phyloP scores from a whole-genome alignment of 108 stramenopile genomes.

The Cyclotella choctawhatcheeana region DNA sequence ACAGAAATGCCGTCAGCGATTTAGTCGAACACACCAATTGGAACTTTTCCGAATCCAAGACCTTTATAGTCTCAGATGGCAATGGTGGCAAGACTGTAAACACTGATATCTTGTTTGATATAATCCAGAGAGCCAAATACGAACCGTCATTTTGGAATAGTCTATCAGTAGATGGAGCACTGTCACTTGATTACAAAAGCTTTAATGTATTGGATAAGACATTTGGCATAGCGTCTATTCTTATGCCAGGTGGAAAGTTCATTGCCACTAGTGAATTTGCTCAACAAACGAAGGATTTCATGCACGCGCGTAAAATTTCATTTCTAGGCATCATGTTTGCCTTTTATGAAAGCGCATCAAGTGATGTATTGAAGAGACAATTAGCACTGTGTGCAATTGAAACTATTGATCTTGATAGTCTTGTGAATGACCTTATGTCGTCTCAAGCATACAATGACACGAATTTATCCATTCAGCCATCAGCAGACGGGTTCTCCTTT shows the following conservation, averaged over 20 bases:
- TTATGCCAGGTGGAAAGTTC: conserved; percentile 59
- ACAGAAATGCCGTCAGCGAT: conserved; percentile 58
- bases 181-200: conserved; percentile 76
- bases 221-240: conserved; percentile 78
- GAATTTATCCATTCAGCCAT: conserved; percentile 22
- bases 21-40: conserved; percentile 61
- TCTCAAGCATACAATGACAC: conserved; percentile 14
- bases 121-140: conserved; percentile 71
- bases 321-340: conserved; percentile 65
- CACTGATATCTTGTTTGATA: conserved; percentile 58
- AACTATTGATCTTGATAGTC: conserved; percentile 5
- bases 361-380: conserved; percentile 28
- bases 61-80: conserved; percentile 8
- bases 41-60: conserved; percentile 20
- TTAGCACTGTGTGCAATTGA: conserved; percentile 30
- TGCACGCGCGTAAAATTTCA: conserved; percentile 40
- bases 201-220: conserved; percentile 33
- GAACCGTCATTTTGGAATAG: conserved; percentile 71
- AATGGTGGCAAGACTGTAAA: conserved; percentile 18
- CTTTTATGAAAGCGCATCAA: conserved; percentile 32
- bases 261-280: conserved; percentile 40
- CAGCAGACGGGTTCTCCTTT: background rate
- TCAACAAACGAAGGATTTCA: conserved; percentile 38
- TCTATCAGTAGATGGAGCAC: conserved; percentile 56
- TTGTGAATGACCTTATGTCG: conserved; percentile 18